Evolutionary conservation across 2,329 filamentous ascomycete species (phyloP).

Genomic region (Botrytis fragariae): DNA sequence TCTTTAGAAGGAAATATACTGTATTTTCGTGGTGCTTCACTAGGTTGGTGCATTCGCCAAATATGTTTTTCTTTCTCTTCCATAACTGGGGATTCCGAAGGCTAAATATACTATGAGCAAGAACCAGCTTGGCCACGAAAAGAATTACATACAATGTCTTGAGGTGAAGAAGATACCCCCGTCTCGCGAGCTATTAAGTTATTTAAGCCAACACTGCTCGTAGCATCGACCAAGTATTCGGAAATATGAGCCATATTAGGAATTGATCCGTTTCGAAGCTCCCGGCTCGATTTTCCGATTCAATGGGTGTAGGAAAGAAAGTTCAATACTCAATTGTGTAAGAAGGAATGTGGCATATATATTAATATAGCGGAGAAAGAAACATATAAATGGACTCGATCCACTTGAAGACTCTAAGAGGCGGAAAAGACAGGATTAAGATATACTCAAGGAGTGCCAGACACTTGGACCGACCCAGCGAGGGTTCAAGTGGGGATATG

Average conservation of each 20-base stretch:
- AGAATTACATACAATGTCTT: conserved; percentile 36
- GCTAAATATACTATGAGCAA: conserved; percentile 30
- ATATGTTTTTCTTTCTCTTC: conserved; percentile 49
- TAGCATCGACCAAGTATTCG: conserved; percentile 9
- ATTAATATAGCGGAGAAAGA: conserved; percentile 19
- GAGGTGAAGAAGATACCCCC: conserved; percentile 42
- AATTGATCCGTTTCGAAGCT: conserved; percentile 24
- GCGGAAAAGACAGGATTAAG: conserved; percentile 22
- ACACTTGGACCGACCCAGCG: conserved; percentile 29
- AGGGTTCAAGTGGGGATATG: conserved; percentile 23
- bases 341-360: conserved; percentile 18
- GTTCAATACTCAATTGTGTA: conserved; percentile 4
- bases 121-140: conserved; percentile 1
- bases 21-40: conserved; percentile 51
- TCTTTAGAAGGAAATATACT: conserved; percentile 58
- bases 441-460: conserved; percentile 28
- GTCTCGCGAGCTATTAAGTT: conserved; percentile 34
- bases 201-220: conserved; percentile 18
- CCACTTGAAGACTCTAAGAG: conserved; percentile 22
- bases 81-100: conserved; percentile 21
- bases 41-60: conserved; percentile 59
- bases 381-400: conserved; percentile 26
- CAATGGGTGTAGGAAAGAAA: conserved; percentile 18
- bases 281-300: conserved; percentile 27
- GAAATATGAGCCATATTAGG: conserved; percentile 21